A percentile compares a stretch with the other conserved stretches of the same genome.
Evolutionary conservation across 2,329 filamentous ascomycete species (phyloP).

Genomic region (Penicillium sp.): DNA sequence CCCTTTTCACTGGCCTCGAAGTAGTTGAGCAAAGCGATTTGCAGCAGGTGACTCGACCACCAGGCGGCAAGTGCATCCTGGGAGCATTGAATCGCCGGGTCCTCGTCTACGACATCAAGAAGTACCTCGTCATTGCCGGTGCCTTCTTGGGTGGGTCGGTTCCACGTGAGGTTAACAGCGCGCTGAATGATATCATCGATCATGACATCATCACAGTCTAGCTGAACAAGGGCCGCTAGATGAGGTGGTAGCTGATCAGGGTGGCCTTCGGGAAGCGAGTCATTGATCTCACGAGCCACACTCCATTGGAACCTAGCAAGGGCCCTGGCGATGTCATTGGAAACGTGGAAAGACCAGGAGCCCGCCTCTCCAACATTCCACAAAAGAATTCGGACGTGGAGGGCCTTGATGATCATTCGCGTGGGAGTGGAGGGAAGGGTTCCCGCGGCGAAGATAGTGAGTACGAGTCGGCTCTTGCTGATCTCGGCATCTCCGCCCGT

Average conservation of each 20-base stretch:
- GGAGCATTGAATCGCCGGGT: slow-evolving; percentile 79
- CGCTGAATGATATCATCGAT: slow-evolving; percentile 76
- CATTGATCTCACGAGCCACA: slow-evolving; percentile 66
- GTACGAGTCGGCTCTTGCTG: slow-evolving; percentile 78
- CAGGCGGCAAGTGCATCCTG: slow-evolving; percentile 89
- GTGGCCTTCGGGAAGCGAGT: slow-evolving; percentile 49
- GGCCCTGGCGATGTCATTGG: slow-evolving; percentile 70
- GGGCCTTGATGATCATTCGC: slow-evolving; percentile 84
- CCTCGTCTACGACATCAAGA: slow-evolving; percentile 82
- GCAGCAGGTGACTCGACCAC: slow-evolving; percentile 77
- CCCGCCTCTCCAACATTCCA: slow-evolving; percentile 73
- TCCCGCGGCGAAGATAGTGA: slow-evolving; percentile 84
- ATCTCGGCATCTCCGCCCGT: slow-evolving; percentile 88
- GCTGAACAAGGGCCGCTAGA: slow-evolving; percentile 71
- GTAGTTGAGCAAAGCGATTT: slow-evolving; percentile 66
- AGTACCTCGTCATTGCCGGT: slow-evolving; percentile 65
- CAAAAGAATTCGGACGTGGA: slow-evolving; percentile 86
- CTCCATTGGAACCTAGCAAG: slow-evolving; percentile 79
- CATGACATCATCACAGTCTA: slow-evolving; percentile 80
- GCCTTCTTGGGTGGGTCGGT: slow-evolving; percentile 71
- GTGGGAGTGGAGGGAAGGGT: slow-evolving; percentile 82
- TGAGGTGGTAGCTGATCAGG: slow-evolving; percentile 74
- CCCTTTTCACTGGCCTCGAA: slow-evolving; percentile 58
- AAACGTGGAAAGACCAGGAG: slow-evolving; percentile 63
- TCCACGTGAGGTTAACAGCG: slow-evolving; percentile 88